A percentile compares a stretch with the other conserved stretches of the same genome.
phyloP scores from a whole-genome alignment of 2,329 filamentous ascomycete genomes.

The Fusarium brachygibbosum region DNA sequence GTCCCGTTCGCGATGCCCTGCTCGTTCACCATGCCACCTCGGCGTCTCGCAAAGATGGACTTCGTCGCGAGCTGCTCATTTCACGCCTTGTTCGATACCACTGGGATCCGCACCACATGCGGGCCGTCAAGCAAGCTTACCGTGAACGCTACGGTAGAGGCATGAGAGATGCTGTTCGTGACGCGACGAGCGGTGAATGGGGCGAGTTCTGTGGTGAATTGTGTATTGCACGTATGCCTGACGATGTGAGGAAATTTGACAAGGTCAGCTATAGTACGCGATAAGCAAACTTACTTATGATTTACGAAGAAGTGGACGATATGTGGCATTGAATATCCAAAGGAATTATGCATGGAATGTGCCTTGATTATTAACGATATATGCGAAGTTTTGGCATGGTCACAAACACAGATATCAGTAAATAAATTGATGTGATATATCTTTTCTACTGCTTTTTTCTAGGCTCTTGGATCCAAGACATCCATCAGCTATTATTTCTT shows the following conservation, averaged over 20 bases:
- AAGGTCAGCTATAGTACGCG: constrained; percentile 49
- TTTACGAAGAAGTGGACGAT: constrained; percentile 22
- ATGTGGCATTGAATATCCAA: constrained; percentile 6
- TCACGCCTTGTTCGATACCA: constrained; percentile 89
- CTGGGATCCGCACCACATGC: constrained; percentile 89
- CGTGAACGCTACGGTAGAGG: constrained; percentile 79
- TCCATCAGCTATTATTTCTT: constrained; percentile 54
- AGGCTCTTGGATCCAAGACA: neutral
- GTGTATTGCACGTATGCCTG: constrained; percentile 72
- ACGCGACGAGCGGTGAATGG: constrained; percentile 82
- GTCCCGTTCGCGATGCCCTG: constrained; percentile 90
- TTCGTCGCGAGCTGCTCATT: constrained; percentile 88
- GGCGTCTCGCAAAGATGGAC: constrained; percentile 75
- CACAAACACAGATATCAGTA: constrained; percentile 29
- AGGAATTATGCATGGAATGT: constrained; percentile 17
- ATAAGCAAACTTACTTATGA: constrained; percentile 14
- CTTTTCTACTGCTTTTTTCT: constrained; percentile 8
- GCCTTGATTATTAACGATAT: constrained; percentile 21
- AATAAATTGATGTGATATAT: constrained; percentile 17
- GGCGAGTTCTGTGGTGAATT: constrained; percentile 81
- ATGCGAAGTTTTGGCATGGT: constrained; percentile 16
- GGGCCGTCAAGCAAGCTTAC: constrained; percentile 83
- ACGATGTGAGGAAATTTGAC: constrained; percentile 69
- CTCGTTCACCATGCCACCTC: constrained; percentile 91
- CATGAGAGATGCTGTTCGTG: constrained; percentile 82